Percentiles rank a stretch among this genome's conserved stretches.
phyloP scores from a whole-genome alignment of 2,329 filamentous ascomycete species.

The Periconia sp. region DNA sequence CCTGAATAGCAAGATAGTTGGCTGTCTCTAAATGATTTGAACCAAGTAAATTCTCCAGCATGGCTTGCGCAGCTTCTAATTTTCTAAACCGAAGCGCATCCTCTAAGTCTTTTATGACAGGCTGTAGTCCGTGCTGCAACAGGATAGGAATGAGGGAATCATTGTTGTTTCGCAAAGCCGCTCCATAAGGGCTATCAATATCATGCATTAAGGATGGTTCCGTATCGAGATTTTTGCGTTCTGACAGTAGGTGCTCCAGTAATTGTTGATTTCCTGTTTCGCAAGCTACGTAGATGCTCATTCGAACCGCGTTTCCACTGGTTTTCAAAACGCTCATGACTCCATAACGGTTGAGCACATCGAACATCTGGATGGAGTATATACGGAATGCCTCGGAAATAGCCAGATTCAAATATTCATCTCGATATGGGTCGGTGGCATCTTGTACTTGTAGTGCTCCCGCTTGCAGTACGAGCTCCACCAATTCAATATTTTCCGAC shows the following conservation, averaged over 20 bases:
- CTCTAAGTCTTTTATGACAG: not conserved
- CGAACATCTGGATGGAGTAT: not conserved
- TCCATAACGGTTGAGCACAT: not conserved
- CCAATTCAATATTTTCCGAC: not conserved
- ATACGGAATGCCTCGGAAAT: not conserved
- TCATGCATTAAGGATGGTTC: too few species aligned
- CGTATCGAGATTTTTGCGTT: not conserved
- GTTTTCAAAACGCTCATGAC: not conserved
- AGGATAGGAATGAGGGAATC: not conserved
- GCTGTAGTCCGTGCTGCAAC: not conserved
- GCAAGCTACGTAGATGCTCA: not conserved
- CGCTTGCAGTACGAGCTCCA: not conserved
- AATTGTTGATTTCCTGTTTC: not conserved
- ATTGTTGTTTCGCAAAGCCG: not conserved
- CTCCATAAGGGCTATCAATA: too few species aligned
- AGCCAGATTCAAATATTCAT: not conserved
- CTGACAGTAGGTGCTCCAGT: not conserved
- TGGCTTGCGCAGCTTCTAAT: not conserved
- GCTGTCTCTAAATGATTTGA: not conserved
- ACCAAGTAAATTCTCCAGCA: not conserved
- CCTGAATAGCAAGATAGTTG: not conserved
- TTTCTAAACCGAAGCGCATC: not conserved
- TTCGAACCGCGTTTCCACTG: not conserved
- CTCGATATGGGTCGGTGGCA: not conserved
- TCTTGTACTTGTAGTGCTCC: not conserved